phyloP scores from a whole-genome alignment of 2,329 filamentous ascomycete genomes.

The Aurifilum marmelostoma region DNA sequence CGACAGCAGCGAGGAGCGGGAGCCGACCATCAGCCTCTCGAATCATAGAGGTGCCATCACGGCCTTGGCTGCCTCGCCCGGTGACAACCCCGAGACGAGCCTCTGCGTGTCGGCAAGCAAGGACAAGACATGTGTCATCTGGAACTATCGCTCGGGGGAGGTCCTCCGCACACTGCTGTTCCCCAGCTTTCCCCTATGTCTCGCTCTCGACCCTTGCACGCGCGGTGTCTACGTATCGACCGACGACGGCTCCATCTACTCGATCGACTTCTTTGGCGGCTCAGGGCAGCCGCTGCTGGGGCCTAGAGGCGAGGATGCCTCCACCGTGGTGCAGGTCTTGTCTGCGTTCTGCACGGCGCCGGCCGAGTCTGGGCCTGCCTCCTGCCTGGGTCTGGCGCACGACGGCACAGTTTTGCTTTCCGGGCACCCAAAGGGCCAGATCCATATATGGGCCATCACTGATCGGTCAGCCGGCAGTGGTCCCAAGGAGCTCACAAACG shows the following conservation, averaged over 20 bases:
- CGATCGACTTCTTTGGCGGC: constrained; percentile 69
- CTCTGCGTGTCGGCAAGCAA: constrained; percentile 82
- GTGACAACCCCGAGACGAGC: constrained; percentile 69
- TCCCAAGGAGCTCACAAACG: constrained; percentile 66
- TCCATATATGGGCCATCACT: constrained; percentile 79
- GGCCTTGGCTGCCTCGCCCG: constrained; percentile 64
- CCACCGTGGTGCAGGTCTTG: constrained; percentile 60
- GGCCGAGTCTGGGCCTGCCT: constrained; percentile 65
- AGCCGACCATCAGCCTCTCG: constrained; percentile 77
- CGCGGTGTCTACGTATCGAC: constrained; percentile 81
- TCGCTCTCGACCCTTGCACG: constrained; percentile 80
- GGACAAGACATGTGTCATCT: constrained; percentile 88
- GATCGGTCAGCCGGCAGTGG: constrained; percentile 59
- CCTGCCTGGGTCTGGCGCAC: constrained; percentile 75
- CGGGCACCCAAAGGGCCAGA: constrained; percentile 78
- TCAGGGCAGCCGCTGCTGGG: constrained; percentile 54
- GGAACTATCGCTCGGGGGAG: constrained; percentile 84
- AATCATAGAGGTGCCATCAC: constrained; percentile 78
- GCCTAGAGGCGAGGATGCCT: constrained; percentile 54
- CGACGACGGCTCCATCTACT: constrained; percentile 78
- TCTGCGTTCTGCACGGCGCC: constrained; percentile 60
- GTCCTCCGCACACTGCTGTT: constrained; percentile 82
- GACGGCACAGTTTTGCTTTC: constrained; percentile 81
- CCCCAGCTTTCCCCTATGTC: constrained; percentile 69
- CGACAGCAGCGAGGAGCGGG: constrained; percentile 56